Evolutionary conservation across 805 yeast species (phyloP).

Genomic region (Lachancea cidri): DNA sequence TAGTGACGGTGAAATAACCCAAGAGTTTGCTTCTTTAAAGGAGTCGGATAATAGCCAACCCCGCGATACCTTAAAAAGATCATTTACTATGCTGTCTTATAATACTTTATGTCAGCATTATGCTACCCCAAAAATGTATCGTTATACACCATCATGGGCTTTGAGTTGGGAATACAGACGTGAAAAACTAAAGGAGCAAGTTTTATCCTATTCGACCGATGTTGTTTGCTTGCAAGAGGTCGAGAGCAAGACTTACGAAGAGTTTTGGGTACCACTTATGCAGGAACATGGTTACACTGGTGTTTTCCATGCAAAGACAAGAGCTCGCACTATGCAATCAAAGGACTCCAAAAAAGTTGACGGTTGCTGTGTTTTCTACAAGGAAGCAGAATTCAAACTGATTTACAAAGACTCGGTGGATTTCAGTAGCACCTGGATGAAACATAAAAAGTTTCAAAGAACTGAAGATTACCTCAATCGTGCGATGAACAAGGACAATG

Average conservation of each 20-base stretch:
- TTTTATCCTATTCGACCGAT: conserved; percentile 61
- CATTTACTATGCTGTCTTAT: conserved; percentile 77
- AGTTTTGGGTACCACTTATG: conserved; percentile 77
- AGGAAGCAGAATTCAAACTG: conserved; percentile 60
- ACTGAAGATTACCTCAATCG: conserved; percentile 93
- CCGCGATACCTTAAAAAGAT: conserved; percentile 28
- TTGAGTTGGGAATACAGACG: conserved; percentile 88
- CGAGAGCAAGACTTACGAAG: conserved; percentile 79
- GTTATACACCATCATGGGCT: conserved; percentile 97
- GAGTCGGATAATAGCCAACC: conserved; percentile 26
- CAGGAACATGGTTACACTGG: conserved; percentile 73
- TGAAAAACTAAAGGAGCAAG: conserved; percentile 67
- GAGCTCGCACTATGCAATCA: conserved; percentile 86
- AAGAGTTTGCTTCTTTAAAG: conserved; percentile 26
- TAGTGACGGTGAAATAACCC: conserved; percentile 62
- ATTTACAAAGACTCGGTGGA: conserved; percentile 71
- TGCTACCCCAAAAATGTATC: conserved; percentile 88
- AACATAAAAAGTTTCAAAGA: conserved; percentile 80
- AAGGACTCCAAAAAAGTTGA: conserved; percentile 85
- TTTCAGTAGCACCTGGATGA: conserved; percentile 75
- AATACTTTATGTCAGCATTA: conserved; percentile 94
- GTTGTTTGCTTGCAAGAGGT: conserved; percentile 93
- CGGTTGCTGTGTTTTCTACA: conserved; percentile 95
- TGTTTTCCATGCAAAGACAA: conserved; percentile 76
- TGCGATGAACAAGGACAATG: conserved; percentile 91